Evolutionary conservation across 129 eudicot species (phyloP), one percentile per base, ranked within the genome.

Genomic region (Flaveria ramosissima): DNA sequence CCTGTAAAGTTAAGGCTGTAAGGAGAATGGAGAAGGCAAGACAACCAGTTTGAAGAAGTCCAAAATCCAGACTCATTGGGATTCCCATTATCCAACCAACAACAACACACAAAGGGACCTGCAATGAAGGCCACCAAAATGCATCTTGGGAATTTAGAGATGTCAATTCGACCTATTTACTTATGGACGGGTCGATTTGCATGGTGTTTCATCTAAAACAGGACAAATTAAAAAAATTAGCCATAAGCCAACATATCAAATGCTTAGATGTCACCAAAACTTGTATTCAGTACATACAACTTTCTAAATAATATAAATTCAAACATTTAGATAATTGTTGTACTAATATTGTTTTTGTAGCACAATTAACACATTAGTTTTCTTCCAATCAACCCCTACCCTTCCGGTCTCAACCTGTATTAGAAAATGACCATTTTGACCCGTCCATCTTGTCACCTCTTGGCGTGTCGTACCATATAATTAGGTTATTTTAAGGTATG

Each of bases 71-170:
- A 78, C 78, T 85, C 87, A 89, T 86, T 2, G 73, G 75, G 19
- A 86, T 63, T 15, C 78, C 84, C 84, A 80, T 86, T 55, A 75
- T 84, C 94, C 94, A 89, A 9, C 84, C 86, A 7, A 89, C 78
- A 16, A 86, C 59, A 63, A 89, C 89, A 76, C 89, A 84, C 36
- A 86, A 24, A 41, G 94, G 94, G 84, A 89, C 85, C 94, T 89
- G 81, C 65, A 59, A 59, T 59, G 23, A 23, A 45, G 50, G 50
- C 13, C 50, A 45, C 50, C 50, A 21, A 59, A 59, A 30, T 10
- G 21, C 11, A 57, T 1, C 12, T 8, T 57, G 64, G 14, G 24
- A 57, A 19, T 21, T 6, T 57, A 23, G 64, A 52, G 13, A 9
- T 20, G 64, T 10, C 30, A 21, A 21, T 9, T 23, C 39, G 7